phyloP scores from a whole-genome alignment of 2,329 filamentous ascomycete species.

The Cercospora beticola region DNA sequence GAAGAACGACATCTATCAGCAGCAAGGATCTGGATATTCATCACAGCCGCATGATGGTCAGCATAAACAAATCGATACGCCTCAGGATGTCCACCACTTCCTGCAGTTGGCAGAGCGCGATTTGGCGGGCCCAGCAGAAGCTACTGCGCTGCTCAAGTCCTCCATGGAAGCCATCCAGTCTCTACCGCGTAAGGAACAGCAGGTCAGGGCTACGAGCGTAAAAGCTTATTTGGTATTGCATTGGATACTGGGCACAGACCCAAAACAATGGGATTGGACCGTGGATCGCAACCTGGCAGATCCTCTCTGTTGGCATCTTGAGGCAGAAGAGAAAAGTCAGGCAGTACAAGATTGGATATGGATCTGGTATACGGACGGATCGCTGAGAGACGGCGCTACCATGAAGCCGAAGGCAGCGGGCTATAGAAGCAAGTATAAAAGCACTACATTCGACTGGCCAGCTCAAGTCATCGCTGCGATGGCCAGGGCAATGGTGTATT shows the following conservation, averaged over 20 bases:
- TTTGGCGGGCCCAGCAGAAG: not conserved
- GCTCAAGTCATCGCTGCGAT: not conserved
- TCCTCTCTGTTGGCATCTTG: not conserved
- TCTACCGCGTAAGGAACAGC: not conserved
- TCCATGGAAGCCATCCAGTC: not conserved
- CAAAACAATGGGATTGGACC: not conserved
- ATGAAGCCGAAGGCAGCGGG: not conserved
- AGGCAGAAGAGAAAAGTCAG: not conserved
- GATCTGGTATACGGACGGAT: not conserved
- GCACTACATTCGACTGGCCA: too few relatives aligned
- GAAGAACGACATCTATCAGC: not conserved
- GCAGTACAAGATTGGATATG: not conserved
- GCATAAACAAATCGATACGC: not conserved
- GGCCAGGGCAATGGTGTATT: not conserved
- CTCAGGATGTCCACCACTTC: not conserved
- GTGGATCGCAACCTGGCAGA: not conserved
- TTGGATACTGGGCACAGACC: not conserved
- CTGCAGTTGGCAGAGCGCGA: not conserved
- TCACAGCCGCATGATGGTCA: not conserved
- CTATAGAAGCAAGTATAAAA: too few relatives aligned
- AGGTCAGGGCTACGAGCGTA: not conserved
- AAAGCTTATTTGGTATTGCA: not conserved
- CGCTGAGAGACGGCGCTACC: not conserved
- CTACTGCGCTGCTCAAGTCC: not conserved
- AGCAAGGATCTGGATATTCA: not conserved